Conservation (phyloP, 2,329 filamentous ascomycete species). For the Nemania serpens region DNA sequence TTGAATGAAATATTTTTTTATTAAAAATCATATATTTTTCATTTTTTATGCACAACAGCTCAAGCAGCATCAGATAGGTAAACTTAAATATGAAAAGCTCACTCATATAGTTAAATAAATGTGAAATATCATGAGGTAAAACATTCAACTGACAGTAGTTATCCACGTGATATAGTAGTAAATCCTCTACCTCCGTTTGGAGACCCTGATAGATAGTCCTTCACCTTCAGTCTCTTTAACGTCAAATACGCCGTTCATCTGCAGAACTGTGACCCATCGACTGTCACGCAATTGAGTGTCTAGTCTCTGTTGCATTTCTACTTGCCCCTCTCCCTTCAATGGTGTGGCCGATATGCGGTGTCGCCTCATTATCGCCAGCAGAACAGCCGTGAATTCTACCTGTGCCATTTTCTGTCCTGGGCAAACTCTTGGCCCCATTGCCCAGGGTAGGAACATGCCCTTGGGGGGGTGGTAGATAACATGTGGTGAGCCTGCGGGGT, state of each 20-base stretch:
- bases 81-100: too few species aligned
- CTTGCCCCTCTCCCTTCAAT: neutral
- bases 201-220: neutral
- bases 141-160: too few species aligned
- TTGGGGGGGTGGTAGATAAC: neutral
- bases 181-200: too few species aligned
- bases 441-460: neutral
- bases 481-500: neutral
- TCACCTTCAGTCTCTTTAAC: neutral
- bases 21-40: too few species aligned
- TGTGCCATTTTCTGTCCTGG: neutral
- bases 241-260: neutral
- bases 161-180: too few species aligned
- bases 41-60: too few species aligned
- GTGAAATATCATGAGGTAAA: too few species aligned
- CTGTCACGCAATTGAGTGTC: neutral
- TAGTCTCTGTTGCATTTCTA: neutral
- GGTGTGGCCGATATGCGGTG: neutral
- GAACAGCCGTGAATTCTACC: neutral
- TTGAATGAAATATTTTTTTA: too few species aligned
- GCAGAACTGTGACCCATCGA: neutral
- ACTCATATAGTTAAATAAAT: too few species aligned
- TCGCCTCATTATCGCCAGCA: neutral
- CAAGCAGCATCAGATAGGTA: too few species aligned
- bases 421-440: neutral